phyloP scores from a whole-genome alignment of 805 yeast genomes.

The Candida ortonii region DNA sequence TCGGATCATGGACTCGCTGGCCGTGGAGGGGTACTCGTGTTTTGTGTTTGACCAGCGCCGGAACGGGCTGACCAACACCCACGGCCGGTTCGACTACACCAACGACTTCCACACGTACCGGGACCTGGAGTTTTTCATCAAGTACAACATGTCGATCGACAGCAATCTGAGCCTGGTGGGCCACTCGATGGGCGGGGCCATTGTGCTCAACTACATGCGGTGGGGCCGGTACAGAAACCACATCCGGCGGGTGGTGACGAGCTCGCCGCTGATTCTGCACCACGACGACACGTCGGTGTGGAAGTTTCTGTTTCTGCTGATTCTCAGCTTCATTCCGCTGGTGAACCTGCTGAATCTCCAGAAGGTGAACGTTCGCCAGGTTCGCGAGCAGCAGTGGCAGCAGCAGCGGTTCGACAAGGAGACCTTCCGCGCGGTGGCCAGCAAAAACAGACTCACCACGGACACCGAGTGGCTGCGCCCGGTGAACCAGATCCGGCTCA shows the following conservation, averaged over 20 bases:
- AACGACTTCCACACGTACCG: conserved; percentile 7
- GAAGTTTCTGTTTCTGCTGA: conserved; percentile 7
- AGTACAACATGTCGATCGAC: conserved; percentile 8
- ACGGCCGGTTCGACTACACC: conserved; percentile 7
- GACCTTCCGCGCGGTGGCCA: conserved; percentile 2
- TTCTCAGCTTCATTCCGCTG: conserved; percentile 9
- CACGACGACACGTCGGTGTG: conserved; percentile 5
- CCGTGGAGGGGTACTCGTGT: conserved; percentile 8
- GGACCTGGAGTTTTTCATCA: conserved; percentile 10
- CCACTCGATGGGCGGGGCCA: conserved; percentile 12
- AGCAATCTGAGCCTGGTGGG: conserved; percentile 6
- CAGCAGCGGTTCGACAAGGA: conserved; percentile 3
- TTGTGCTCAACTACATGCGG: conserved; percentile 11
- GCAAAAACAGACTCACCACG: conserved; percentile 8
- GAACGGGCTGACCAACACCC: conserved; percentile 8
- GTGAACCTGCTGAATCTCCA: conserved; percentile 8
- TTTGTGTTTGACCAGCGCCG: conserved; percentile 11
- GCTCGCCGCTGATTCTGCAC: conserved; percentile 9
- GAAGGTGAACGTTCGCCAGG: conserved; percentile 4
- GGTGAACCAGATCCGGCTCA: conserved; percentile 9
- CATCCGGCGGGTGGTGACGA: conserved; percentile 5
- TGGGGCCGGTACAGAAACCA: conserved; percentile 4
- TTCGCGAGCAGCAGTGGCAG: conserved; percentile 6
- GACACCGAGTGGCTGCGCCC: conserved; percentile 8
- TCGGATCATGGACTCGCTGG: conserved; percentile 9